Evolutionary conservation across 2,329 filamentous ascomycete species (phyloP).

Genomic region (Penicillium brasilianum): DNA sequence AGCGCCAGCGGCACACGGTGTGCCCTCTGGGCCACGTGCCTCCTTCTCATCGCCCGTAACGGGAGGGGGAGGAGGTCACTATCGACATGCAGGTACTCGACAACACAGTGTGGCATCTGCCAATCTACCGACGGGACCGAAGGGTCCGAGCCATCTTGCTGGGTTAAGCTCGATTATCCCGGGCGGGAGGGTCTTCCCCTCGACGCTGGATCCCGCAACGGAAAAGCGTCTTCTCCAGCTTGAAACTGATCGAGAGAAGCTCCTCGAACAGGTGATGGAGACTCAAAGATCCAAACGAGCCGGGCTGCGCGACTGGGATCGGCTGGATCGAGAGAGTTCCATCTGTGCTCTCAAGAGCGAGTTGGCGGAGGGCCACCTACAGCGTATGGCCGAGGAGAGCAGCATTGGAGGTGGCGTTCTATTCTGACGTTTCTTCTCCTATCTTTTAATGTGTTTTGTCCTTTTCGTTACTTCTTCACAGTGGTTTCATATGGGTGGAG

Average conservation of each 20-base stretch:
- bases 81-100: conserved; percentile 44
- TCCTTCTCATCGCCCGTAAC: conserved; percentile 36
- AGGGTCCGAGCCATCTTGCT: conserved; percentile 47
- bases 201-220: conserved; percentile 43
- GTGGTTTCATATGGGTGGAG: neutral
- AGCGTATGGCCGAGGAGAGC: conserved; percentile 53
- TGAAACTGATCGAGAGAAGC: conserved; percentile 51
- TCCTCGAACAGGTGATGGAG: conserved; percentile 51
- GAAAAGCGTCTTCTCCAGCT: conserved; percentile 53
- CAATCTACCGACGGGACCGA: conserved; percentile 46
- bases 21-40: conserved; percentile 46
- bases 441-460: neutral
- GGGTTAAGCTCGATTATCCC: conserved; percentile 47
- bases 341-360: conserved; percentile 54
- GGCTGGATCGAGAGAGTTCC: conserved; percentile 52
- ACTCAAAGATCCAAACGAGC: conserved; percentile 50
- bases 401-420: conserved; percentile 46
- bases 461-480: neutral
- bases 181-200: conserved; percentile 49
- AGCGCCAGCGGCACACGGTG: conserved; percentile 35
- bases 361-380: conserved; percentile 54
- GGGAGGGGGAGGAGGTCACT: conserved; percentile 30
- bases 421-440: conserved; percentile 36
- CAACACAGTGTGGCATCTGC: conserved; percentile 43
- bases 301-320: conserved; percentile 54